Base-by-base conservation (phyloP, 176 grass and related monocot species). In the Puya raimondii region DNA sequence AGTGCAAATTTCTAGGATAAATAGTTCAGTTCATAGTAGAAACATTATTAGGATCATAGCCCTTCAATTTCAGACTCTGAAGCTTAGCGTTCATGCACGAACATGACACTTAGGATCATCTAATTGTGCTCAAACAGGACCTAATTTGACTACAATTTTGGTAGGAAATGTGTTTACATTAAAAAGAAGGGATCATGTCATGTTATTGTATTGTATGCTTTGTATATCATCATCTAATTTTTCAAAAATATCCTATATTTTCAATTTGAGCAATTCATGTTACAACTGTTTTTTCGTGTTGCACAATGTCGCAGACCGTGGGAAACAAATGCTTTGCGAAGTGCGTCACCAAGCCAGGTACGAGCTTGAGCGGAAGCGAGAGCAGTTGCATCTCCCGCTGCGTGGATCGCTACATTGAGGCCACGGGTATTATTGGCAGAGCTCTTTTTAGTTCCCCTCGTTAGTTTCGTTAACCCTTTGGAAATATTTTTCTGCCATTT, bases 301-400 rank as follows among this genome's bases (percentile, higher is more conserved):
- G 5, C 20, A n/a, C 59, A 48, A 49, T 64, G 48, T 69, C 61
- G 23, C 92, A 92, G 86, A 93, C 89, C 23, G 71, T 92, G 6
- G 84, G 89, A 73, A 90, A 68, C 84, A 97, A 97, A 82, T 97
- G 93, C 77, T 97, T 92, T 72, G 57, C 85, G 2, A 92, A 92
- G 70, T 92, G 93, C 63, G 81, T 92, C 56, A 92, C 74, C 7
- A 97, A 97, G 77, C 93, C 89, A 72, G 89, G 89, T 73, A 65
- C 89, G 71, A 97, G 84, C 79, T 69, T 92, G 79, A 90, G 86
- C 21, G 82, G 84, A 33, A 81, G 94, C 12, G 89, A 90, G 84
- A 90, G 86, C 59, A 92, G 89, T 66, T 90, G 94, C 77, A 82
- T 92, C 77, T 88, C 81, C 6, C 88, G 86, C 23, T 90, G 89